Base-by-base conservation (phyloP, 1,284 basidiomycete species). In the Mycocalia duriaeana region DNA sequence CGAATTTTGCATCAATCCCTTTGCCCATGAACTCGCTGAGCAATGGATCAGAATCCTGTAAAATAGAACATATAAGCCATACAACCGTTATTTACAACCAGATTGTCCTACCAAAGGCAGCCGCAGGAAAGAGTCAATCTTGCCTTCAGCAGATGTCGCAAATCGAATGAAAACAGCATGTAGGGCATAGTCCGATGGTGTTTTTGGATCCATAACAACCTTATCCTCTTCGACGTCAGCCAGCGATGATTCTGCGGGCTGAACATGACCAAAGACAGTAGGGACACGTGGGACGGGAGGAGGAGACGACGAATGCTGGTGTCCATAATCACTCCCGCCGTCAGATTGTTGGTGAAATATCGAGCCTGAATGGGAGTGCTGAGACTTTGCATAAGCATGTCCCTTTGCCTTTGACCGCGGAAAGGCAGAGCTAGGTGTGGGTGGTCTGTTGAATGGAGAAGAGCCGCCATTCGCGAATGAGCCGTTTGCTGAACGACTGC, bases 91-190 rank as follows among this genome's bases (percentile, higher is more conserved):
- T 13, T 31, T 7, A 28, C 37, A 3, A 14, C 11, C 46, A 8
- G 47, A 25, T 3, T 23, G 8, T 69, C 85, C 54, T 57, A 91
- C 90, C 56, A 86, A 59, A 40, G 77, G 75, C 53, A 85, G 77
- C 4, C 77, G 79, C 40, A 93, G 70, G 55, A 92, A 89, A 5
- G 68, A 65, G 19, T 85, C 80, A 22, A 94, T 86, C 58, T 91
- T 91, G 28, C 70, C 68, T 63, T 94, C 89, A 0, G 89, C 88
- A 2, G 79, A 71, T 0, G 84, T 78, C 3, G 87, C 86, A 58
- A 94, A 94, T 5, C 87, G 81, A 44, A 89, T 85, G 63, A 94
- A 93, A 5, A 94, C 77, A 0, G 90, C 88, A 58, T 91, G 86
- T 25, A 94, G 67, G 1, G 91, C 91, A 57, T 89, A 92, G 56